Conservation (phyloP, 1,139 yeast species). For the Suhomyces bokatorum region DNA sequence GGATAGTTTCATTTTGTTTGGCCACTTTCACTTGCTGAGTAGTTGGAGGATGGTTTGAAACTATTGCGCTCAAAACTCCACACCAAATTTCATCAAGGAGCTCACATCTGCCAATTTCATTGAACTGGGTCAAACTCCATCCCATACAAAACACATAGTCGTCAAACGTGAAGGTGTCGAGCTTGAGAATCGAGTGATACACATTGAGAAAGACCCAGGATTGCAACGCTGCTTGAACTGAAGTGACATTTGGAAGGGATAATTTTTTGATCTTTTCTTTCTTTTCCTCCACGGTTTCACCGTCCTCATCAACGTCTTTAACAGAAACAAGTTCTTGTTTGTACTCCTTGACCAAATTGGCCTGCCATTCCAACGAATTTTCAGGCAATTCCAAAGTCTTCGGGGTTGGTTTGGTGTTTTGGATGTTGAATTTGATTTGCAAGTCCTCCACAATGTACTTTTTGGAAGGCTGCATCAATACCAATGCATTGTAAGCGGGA, state of each 20-base stretch:
- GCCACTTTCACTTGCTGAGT: constrained; percentile 23
- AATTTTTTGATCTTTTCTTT: constrained; percentile 20
- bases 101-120: constrained; percentile 50
- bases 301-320: constrained; percentile 13
- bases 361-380: constrained; percentile 31
- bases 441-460: constrained; percentile 42
- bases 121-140: constrained; percentile 49
- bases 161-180: constrained; percentile 79
- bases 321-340: constrained; percentile 21
- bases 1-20: constrained; percentile 31
- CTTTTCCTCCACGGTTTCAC: constrained; percentile 7
- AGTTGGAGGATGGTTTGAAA: constrained; percentile 38
- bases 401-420: constrained; percentile 37
- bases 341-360: constrained; percentile 19
- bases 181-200: constrained; percentile 59
- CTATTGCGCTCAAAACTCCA: constrained; percentile 51
- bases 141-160: constrained; percentile 68
- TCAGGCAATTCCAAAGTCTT: constrained; percentile 29
- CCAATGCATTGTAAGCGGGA: constrained; percentile 15
- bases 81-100: constrained; percentile 74
- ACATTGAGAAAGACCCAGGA: constrained; percentile 76
- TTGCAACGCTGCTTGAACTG: constrained; percentile 54
- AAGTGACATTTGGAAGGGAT: constrained; percentile 17
- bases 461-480: constrained; percentile 40
- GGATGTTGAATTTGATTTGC: constrained; percentile 41